phyloP scores from a whole-genome alignment of 1,284 basidiomycete genomes.

The Agroathelia rolfsii region DNA sequence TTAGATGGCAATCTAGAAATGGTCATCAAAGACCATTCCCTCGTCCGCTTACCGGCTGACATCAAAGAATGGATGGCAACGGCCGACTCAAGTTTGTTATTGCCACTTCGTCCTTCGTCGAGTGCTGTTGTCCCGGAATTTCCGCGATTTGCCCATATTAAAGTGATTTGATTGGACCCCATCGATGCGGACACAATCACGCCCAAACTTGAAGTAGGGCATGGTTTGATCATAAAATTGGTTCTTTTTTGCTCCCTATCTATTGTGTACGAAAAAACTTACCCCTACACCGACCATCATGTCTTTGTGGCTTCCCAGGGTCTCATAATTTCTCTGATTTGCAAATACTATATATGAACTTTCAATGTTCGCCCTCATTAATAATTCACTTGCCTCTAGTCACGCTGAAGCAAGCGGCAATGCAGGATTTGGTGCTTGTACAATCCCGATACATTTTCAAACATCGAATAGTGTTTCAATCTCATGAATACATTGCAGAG shows the following conservation, averaged over 20 bases:
- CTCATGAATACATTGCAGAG: constrained; percentile 87
- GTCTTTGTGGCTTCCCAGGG: constrained; percentile 70
- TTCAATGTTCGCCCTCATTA: constrained; percentile 85
- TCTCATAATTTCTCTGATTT: constrained; percentile 73
- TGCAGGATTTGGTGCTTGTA: constrained; percentile 69
- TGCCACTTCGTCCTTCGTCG: constrained; percentile 90
- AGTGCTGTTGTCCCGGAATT: too few species aligned
- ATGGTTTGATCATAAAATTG: constrained; percentile 42
- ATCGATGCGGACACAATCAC: constrained; percentile 81
- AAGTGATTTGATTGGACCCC: constrained; percentile 67
- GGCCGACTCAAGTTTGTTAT: constrained; percentile 97
- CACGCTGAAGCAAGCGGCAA: constrained; percentile 71
- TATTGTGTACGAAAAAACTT: constrained; percentile 13
- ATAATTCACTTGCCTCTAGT: constrained; percentile 85
- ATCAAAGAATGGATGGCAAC: constrained; percentile 99
- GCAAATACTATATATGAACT: constrained; percentile 87
- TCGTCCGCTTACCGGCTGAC: constrained; percentile 90
- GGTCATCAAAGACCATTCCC: constrained; percentile 86
- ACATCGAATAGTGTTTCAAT: constrained; percentile 85
- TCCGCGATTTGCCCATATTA: constrained; percentile 67
- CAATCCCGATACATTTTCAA: constrained; percentile 89
- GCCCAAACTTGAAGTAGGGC: constrained; percentile 71
- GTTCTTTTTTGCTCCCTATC: too few species aligned
- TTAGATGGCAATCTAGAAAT: constrained; percentile 96
- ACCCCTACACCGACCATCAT: constrained; percentile 71